A percentile compares a stretch with the other conserved stretches of the same genome.
phyloP scores from a whole-genome alignment of 2,329 filamentous ascomycete species.

The Corynespora cassiicola region DNA sequence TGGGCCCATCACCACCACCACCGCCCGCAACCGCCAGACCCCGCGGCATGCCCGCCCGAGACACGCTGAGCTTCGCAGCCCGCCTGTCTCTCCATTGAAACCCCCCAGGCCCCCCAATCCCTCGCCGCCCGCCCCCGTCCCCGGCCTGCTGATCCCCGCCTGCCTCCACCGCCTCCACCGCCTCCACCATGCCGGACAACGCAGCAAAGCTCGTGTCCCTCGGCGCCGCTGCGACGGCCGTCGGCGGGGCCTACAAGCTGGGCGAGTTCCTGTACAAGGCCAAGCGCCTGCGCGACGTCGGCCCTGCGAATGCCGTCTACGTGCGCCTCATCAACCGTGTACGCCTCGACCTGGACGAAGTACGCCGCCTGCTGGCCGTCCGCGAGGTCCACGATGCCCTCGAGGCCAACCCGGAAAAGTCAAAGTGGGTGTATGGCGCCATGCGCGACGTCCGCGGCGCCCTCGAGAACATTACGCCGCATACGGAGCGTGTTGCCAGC shows the following conservation, averaged over 20 bases:
- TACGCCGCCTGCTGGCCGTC: constrained; percentile 43
- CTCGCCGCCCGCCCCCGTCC: neutral
- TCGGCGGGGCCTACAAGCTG: constrained; percentile 47
- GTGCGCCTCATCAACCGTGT: constrained; percentile 47
- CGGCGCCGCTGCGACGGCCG: constrained; percentile 38
- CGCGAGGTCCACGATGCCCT: constrained; percentile 47
- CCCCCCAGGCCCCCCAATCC: neutral
- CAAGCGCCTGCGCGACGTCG: constrained; percentile 45
- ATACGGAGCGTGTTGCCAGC: constrained; percentile 42
- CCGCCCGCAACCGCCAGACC: constrained; percentile 9
- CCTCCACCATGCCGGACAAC: constrained; percentile 38
- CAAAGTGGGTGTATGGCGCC: constrained; percentile 45
- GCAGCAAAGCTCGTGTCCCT: constrained; percentile 36
- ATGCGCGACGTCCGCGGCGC: constrained; percentile 45
- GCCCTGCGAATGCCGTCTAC: constrained; percentile 45
- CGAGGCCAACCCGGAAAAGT: constrained; percentile 42
- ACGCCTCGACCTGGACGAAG: constrained; percentile 45
- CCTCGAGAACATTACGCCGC: constrained; percentile 45
- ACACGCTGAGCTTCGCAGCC: too few relatives aligned
- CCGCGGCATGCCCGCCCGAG: constrained; percentile 42
- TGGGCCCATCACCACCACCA: neutral
- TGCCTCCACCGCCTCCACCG: constrained; percentile 7
- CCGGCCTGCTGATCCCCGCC: neutral
- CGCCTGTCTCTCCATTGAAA: constrained; percentile 10
- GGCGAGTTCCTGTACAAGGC: constrained; percentile 44